A percentile compares a stretch with the other conserved stretches of the same genome.
Conservation (phyloP, 306 rosid species). For the Crotalaria pallida region DNA sequence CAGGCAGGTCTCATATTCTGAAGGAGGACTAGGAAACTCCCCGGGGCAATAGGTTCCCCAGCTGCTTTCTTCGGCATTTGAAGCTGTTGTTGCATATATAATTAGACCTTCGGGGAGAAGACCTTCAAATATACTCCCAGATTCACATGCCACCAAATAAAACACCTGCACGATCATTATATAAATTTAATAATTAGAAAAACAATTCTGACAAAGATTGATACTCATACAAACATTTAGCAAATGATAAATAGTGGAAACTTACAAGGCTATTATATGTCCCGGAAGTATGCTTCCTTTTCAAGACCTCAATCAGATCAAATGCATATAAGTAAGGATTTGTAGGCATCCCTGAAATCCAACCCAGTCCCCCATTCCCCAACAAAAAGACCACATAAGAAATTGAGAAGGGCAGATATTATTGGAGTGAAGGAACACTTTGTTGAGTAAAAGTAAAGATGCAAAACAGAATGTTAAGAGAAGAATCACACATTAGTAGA, state of each 20-base stretch:
- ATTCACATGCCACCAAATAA: constrained; percentile 94
- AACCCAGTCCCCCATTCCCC: neutral
- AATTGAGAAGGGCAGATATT: neutral
- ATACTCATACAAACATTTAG: constrained; percentile 4
- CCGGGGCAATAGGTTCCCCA: constrained; percentile 97
- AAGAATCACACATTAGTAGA: too few relatives aligned
- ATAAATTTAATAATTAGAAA: neutral
- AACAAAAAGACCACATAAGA: constrained; percentile 4
- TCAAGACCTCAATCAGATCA: constrained; percentile 62
- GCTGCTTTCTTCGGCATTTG: constrained; percentile 87
- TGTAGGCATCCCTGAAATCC: constrained; percentile 74
- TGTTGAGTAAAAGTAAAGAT: neutral
- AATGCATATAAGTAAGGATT: constrained; percentile 59
- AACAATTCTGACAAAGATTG: neutral
- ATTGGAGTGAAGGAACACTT: neutral
- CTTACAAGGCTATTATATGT: constrained; percentile 71
- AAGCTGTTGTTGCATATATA: constrained; percentile 82
- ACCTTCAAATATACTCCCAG: constrained; percentile 93
- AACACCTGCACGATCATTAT: constrained; percentile 52
- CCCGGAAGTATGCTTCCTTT: constrained; percentile 72
- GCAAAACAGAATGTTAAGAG: neutral
- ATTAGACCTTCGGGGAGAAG: constrained; percentile 76
- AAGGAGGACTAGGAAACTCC: constrained; percentile 75
- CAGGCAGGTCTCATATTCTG: constrained; percentile 79
- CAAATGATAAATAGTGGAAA: constrained; percentile 14